Evolutionary conservation across 495 filamentous ascomycete species (phyloP), one percentile per base, ranked within the genome.

Genomic region (Astrothelium macrocarpum): DNA sequence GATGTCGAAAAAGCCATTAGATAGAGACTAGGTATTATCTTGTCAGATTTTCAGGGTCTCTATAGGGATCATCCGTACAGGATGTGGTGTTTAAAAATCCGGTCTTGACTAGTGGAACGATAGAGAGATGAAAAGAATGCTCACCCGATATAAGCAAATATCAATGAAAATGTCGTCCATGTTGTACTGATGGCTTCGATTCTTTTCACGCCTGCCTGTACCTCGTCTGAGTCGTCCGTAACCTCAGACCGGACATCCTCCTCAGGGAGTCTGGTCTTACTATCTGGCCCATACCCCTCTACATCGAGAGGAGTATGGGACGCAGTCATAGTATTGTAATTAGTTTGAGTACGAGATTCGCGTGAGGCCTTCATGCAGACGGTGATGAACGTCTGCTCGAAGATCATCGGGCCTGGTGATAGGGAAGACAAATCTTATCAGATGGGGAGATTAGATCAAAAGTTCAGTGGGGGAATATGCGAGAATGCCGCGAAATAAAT

Each of bases 1-100:
- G 80, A 83, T 20, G 81, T 84, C 61, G 77, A 79, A 65, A 80
- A 81, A 31, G 82, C 81, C 72, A 84, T 78, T 43, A 84, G 75
- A 64, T 56, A 56, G 20, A 56, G 49, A 2, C 49, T 66, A 64
- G 53, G 70, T 23, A 11, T 1, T 43, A 45, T 28, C 65, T 1
- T 62, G 60, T 23, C 36, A 45, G 31, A 61, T 14, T 45, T 36
- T 2, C 43, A 14, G 43, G n/a, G 10, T 61, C 11, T 2, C 29
- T 28, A 39, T 39, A 49, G 43, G 9, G 9, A 26, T 56, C 10
- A 2, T 29, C n/a, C 12, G 49, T 9, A 3, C 29, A 9, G 12
- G 2, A 49, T 7, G 43, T 18, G 45, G 10, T 16, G 45, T 18
- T 49, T 23, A 18, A 5, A 23, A 49, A 49, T 49, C 12, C 14